Conservation (phyloP, 805 yeast genomes). For the Kodamaea leandrae region DNA sequence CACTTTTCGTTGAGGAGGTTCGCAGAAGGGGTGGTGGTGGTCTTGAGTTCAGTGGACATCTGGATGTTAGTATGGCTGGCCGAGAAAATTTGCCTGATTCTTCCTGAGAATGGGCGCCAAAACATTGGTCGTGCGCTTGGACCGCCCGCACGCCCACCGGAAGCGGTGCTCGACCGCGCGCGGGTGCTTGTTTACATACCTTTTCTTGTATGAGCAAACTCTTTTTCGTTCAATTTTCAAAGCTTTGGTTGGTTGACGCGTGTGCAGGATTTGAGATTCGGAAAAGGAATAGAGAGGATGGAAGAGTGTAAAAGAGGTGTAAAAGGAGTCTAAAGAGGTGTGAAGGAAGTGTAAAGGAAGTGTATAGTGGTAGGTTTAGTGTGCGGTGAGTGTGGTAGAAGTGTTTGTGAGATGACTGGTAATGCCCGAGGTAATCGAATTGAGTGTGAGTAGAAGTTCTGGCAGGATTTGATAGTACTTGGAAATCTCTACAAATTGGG, state of each 20-base stretch:
- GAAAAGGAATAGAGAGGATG: neutral
- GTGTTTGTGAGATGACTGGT: too few species aligned
- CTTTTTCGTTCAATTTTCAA: slow-evolving; percentile 6
- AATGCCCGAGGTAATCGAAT: too few species aligned
- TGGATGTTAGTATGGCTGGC: slow-evolving; percentile 14
- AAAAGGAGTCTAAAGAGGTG: neutral
- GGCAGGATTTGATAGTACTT: too few species aligned
- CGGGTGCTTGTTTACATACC: slow-evolving; percentile 1
- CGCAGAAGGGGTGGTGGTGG: slow-evolving; percentile 44
- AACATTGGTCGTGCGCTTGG: too few species aligned
- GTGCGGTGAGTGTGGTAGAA: too few species aligned
- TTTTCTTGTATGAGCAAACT: slow-evolving; percentile 4
- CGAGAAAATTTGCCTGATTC: too few species aligned
- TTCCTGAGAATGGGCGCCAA: too few species aligned
- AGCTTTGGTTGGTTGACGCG: slow-evolving; percentile 1
- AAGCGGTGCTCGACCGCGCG: too few species aligned
- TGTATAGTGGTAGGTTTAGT: neutral
- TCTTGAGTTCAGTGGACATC: slow-evolving; percentile 35
- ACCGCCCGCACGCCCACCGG: too few species aligned
- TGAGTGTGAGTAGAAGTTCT: too few species aligned
- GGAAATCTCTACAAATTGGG: too few species aligned
- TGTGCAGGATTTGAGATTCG: neutral
- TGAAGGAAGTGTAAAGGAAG: neutral
- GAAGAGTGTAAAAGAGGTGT: neutral
- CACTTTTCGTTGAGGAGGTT: slow-evolving; percentile 71